These are phyloP conservation scores for Gracilaria domingensis DNA, from an alignment of 23 red algal genomes.

Conservation along the genomic window DNA sequence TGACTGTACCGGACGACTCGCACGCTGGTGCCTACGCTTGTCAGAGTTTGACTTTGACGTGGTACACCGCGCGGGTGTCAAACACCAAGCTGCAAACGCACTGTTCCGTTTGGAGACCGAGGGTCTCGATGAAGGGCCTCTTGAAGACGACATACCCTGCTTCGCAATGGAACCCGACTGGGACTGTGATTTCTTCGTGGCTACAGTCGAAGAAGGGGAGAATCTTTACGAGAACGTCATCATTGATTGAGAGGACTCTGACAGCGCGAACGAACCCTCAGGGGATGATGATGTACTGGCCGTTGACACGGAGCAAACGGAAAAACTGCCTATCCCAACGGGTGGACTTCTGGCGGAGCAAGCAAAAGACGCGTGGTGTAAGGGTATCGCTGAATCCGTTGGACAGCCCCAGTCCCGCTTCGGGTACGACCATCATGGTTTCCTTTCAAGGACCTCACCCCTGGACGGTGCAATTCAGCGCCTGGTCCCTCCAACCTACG, in stretches of 20 bases:
- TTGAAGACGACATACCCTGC: constrained; percentile 44
- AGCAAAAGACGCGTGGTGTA: constrained; percentile 27
- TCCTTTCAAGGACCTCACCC: constrained; percentile 13
- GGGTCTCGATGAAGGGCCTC: constrained; percentile 4
- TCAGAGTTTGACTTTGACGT: constrained; percentile 51
- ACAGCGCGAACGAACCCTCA: neutral
- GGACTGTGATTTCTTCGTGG: constrained; percentile 15
- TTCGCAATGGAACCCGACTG: constrained; percentile 1
- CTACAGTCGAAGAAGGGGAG: constrained; percentile 19
- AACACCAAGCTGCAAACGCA: constrained; percentile 27
- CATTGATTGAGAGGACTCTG: neutral
- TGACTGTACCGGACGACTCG: constrained; percentile 18
- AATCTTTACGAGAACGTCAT: constrained; percentile 19
- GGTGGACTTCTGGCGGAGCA: constrained; percentile 28
- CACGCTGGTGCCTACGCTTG: constrained; percentile 26
- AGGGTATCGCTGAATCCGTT: neutral
- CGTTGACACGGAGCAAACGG: constrained; percentile 1
- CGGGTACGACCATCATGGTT: constrained; percentile 31
- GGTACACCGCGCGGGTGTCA: constrained; percentile 28
- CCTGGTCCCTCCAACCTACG: constrained; percentile 45
- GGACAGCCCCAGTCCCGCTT: neutral
- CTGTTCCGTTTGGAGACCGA: constrained; percentile 15
- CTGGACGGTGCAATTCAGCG: constrained; percentile 44
- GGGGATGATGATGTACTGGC: neutral
- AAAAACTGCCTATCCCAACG: constrained; percentile 1